phyloP scores from a whole-genome alignment of 1,139 yeast species.

The Citeromyces hawaiiensis region DNA sequence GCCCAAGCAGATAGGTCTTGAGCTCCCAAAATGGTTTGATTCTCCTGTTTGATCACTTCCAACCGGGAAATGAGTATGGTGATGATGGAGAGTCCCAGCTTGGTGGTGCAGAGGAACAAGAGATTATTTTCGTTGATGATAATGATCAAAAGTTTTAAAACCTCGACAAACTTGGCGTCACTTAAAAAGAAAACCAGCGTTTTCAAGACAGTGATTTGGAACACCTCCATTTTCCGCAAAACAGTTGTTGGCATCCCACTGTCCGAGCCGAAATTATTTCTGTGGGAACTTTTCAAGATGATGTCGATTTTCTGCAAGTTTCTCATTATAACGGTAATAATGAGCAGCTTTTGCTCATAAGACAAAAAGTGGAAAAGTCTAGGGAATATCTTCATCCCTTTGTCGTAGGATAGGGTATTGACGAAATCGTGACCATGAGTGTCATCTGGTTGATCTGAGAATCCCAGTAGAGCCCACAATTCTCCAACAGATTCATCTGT shows the following conservation, averaged over 20 bases:
- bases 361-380: constrained; percentile 77
- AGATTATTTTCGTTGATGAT: constrained; percentile 59
- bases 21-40: constrained; percentile 26
- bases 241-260: constrained; percentile 37
- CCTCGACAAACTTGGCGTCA: constrained; percentile 71
- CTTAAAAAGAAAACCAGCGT: constrained; percentile 77
- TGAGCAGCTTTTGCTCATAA: constrained; percentile 66
- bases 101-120: constrained; percentile 66
- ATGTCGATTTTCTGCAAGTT: constrained; percentile 75
- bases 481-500: constrained; percentile 63
- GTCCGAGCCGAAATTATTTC: constrained; percentile 36
- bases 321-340: constrained; percentile 69
- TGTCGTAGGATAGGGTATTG: constrained; percentile 72
- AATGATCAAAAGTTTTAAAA: constrained; percentile 67
- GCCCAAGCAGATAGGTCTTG: constrained; percentile 57
- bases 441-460: constrained; percentile 25
- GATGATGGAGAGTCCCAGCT: constrained; percentile 74
- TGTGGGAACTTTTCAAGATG: constrained; percentile 66
- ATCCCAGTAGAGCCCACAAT: constrained; percentile 51
- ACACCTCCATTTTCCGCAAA: constrained; percentile 60
- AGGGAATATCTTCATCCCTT: constrained; percentile 81
- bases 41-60: constrained; percentile 83
- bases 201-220: constrained; percentile 75
- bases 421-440: constrained; percentile 68
- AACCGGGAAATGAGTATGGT: constrained; percentile 88